A percentile compares a stretch with the other conserved stretches of the same genome.
These are phyloP conservation scores for Funneliformis mosseae DNA, from an alignment of 192 early-diverging fungal genomes.

Conservation along the genomic window DNA sequence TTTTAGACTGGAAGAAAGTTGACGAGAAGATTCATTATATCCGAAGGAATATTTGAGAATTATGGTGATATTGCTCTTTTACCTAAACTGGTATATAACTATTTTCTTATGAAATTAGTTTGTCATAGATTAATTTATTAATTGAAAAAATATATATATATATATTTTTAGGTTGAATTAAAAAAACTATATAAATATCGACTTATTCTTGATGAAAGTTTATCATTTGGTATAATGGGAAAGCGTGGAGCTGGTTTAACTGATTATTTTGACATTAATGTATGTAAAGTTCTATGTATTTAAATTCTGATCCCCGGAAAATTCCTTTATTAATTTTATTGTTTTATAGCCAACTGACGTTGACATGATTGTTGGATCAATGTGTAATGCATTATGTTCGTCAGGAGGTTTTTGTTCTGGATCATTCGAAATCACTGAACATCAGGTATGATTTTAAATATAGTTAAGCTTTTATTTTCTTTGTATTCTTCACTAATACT, in stretches of 20 bases:
- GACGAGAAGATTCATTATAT: slow-evolving; percentile 91
- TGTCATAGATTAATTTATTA: background rate
- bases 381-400: slow-evolving; percentile 76
- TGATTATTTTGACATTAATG: slow-evolving; percentile 76
- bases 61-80: slow-evolving; percentile 86
- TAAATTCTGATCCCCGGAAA: slow-evolving; percentile 5
- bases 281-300: slow-evolving; percentile 3
- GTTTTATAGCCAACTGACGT: slow-evolving; percentile 62
- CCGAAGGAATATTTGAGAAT: slow-evolving; percentile 89
- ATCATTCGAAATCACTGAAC: slow-evolving; percentile 82
- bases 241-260: slow-evolving; percentile 85
- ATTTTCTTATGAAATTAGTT: no score
- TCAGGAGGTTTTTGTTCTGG: slow-evolving; percentile 92
- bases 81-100: slow-evolving; percentile 55
- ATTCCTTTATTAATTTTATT: background rate
- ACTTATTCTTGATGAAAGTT: slow-evolving; percentile 90
- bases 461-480: background rate
- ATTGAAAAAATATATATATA: no score
- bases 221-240: slow-evolving; percentile 88
- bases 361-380: slow-evolving; percentile 87
- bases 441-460: slow-evolving; percentile 41
- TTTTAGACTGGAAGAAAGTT: slow-evolving; percentile 58
- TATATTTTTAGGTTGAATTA: slow-evolving; percentile 82
- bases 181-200: slow-evolving; percentile 97
- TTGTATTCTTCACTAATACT: background rate